These are phyloP conservation scores for Zangia roseola DNA, from an alignment of 768 basidiomycete species.

Conservation along the genomic window DNA sequence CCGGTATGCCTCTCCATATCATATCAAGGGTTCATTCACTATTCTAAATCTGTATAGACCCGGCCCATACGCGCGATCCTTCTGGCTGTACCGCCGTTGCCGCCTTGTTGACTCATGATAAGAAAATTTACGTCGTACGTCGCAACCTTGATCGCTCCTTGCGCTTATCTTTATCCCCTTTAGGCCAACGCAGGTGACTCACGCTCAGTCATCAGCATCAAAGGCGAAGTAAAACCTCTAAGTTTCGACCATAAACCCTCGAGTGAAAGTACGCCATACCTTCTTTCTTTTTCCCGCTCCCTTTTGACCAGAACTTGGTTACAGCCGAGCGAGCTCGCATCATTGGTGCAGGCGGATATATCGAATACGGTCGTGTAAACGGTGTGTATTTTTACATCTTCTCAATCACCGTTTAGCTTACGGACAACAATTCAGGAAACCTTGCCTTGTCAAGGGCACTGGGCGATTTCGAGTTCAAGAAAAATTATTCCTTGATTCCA, in stretches of 20 bases:
- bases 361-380: slow-evolving; percentile 96
- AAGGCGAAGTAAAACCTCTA: slow-evolving; percentile 83
- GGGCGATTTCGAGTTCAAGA: slow-evolving; percentile 99
- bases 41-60: slow-evolving; percentile 49
- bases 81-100: slow-evolving; percentile 97
- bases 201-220: slow-evolving; percentile 79
- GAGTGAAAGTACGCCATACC: slow-evolving; percentile 60
- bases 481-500: slow-evolving; percentile 74
- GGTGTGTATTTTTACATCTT: slow-evolving; percentile 46
- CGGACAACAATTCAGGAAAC: slow-evolving; percentile 53
- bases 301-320: slow-evolving; percentile 3
- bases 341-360: slow-evolving; percentile 87
- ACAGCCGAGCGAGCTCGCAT: slow-evolving; percentile 85
- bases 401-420: neutral
- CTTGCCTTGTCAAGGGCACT: slow-evolving; percentile 92
- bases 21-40: neutral
- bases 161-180: neutral
- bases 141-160: slow-evolving; percentile 8
- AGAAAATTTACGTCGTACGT: slow-evolving; percentile 76
- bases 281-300: neutral
- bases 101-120: slow-evolving; percentile 75
- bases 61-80: slow-evolving; percentile 83
- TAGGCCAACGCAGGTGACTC: slow-evolving; percentile 99
- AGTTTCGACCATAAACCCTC: slow-evolving; percentile 97
- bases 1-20: slow-evolving; percentile 49